A percentile compares a stretch with the other conserved stretches of the same genome.
Evolutionary conservation across 441 rosid genomes (phyloP).

Genomic region (Kokia cookei): DNA sequence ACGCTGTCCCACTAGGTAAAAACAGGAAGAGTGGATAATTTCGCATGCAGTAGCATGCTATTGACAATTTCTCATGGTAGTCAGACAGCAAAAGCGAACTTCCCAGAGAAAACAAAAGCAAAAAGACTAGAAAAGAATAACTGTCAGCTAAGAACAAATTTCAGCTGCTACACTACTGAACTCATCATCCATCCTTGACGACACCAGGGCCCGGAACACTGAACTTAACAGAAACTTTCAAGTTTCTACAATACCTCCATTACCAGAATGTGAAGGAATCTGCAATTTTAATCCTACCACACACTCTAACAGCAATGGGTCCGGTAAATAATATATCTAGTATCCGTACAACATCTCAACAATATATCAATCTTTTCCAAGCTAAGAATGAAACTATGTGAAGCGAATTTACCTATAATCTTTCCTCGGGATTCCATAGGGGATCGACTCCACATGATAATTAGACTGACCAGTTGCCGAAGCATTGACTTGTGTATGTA

Average conservation of each 20-base stretch:
- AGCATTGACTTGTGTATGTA: conserved; percentile 30
- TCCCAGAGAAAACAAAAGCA: conserved; percentile 10
- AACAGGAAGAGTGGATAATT: neutral
- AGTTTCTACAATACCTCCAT: conserved; percentile 12
- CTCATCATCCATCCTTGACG: neutral
- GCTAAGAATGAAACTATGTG: neutral
- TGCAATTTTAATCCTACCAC: conserved; percentile 6
- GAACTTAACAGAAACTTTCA: conserved; percentile 17
- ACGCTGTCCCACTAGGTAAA: neutral
- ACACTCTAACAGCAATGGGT: conserved; percentile 6
- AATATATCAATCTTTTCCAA: too few relatives aligned
- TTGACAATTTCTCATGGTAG: conserved; percentile 17
- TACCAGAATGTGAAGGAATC: conserved; percentile 6
- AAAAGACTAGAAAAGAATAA: conserved; percentile 9
- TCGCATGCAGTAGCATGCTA: neutral
- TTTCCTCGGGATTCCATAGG: conserved; percentile 50
- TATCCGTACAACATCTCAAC: neutral
- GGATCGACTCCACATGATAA: conserved; percentile 37
- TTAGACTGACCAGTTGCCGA: conserved; percentile 33
- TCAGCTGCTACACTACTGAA: neutral
- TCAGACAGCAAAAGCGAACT: conserved; percentile 13
- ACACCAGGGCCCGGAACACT: conserved; percentile 40
- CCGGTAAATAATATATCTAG: neutral
- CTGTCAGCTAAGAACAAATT: conserved; percentile 11
- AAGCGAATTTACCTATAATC: conserved; percentile 41